These are phyloP conservation scores for Spatholobus suberectus DNA, from an alignment of 306 rosid genomes.

Conservation along the genomic window DNA sequence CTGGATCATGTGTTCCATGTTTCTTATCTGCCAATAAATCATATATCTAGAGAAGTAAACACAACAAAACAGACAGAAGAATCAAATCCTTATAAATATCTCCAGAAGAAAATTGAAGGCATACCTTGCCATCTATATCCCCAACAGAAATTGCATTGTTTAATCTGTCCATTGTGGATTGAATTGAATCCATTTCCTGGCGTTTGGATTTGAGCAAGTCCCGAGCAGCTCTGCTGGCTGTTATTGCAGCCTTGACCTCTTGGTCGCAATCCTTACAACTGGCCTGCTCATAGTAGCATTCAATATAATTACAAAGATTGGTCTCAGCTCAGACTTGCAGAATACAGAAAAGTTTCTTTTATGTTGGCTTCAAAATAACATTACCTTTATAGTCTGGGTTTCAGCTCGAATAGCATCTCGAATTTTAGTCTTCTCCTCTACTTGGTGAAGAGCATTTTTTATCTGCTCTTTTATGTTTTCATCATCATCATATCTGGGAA, in stretches of 20 bases:
- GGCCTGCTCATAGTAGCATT: conserved; percentile 58
- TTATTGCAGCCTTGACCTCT: conserved; percentile 58
- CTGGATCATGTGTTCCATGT: conserved; percentile 73
- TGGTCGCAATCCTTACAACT: conserved; percentile 51
- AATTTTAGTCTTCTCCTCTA: conserved; percentile 65
- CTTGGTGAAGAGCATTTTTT: conserved; percentile 51
- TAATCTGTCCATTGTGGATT: conserved; percentile 60
- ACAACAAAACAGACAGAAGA: conserved; percentile 19
- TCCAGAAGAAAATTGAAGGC: conserved; percentile 16
- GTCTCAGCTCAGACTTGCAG: background rate
- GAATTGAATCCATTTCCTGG: conserved; percentile 78
- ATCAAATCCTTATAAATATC: conserved; percentile 30
- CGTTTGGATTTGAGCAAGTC: conserved; percentile 68
- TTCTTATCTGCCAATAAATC: conserved; percentile 61
- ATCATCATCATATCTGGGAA: conserved; percentile 75
- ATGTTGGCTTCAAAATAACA: conserved; percentile 13
- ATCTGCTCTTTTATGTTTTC: conserved; percentile 68
- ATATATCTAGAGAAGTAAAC: conserved; percentile 30
- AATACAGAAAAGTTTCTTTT: background rate
- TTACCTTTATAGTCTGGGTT: conserved; percentile 63
- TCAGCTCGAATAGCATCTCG: conserved; percentile 66
- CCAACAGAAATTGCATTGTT: conserved; percentile 73
- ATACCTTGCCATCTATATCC: conserved; percentile 76
- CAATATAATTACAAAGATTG: conserved; percentile 30
- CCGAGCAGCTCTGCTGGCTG: conserved; percentile 66